These are phyloP conservation scores for Moesziomyces globuligerus DNA, from an alignment of 1,284 basidiomycete species.

Conservation along the genomic window DNA sequence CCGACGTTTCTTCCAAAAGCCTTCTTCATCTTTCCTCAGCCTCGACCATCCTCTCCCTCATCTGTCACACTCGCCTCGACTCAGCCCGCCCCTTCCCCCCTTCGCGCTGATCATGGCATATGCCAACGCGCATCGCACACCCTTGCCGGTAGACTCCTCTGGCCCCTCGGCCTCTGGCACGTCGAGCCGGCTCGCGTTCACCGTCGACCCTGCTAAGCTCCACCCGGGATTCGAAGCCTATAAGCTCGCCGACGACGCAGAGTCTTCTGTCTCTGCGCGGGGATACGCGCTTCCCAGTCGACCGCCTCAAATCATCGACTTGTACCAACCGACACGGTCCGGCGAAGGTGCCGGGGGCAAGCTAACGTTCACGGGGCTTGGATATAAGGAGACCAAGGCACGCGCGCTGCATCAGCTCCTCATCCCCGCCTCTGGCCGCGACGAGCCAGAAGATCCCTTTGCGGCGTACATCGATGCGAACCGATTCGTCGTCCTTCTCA, in stretches of 20 bases:
- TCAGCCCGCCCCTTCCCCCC: too few relatives aligned
- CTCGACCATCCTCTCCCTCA: background rate
- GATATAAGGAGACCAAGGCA: slow-evolving; percentile 50
- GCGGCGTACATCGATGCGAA: slow-evolving; percentile 44
- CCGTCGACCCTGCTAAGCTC: slow-evolving; percentile 25
- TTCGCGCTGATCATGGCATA: slow-evolving; percentile 41
- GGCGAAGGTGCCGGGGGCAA: slow-evolving; percentile 9
- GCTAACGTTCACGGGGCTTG: slow-evolving; percentile 17
- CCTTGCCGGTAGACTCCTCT: slow-evolving; percentile 6
- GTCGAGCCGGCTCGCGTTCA: slow-evolving; percentile 5
- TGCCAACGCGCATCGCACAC: slow-evolving; percentile 23
- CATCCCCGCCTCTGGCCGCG: slow-evolving; percentile 12
- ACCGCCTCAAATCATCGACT: slow-evolving; percentile 18
- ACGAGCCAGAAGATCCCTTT: slow-evolving; percentile 16
- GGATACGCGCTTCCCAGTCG: slow-evolving; percentile 24
- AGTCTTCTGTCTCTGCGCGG: background rate
- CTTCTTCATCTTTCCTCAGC: background rate
- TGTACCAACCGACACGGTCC: slow-evolving; percentile 15
- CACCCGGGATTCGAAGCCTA: slow-evolving; percentile 47
- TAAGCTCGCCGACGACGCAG: slow-evolving; percentile 36
- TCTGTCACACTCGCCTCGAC: background rate
- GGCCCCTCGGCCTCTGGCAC: background rate
- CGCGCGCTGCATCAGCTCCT: slow-evolving; percentile 33
- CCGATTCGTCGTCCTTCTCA: slow-evolving; percentile 29
- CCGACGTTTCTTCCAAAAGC: too few relatives aligned